phyloP scores from a whole-genome alignment of 805 yeast genomes.

The Saturnispora besseyi region DNA sequence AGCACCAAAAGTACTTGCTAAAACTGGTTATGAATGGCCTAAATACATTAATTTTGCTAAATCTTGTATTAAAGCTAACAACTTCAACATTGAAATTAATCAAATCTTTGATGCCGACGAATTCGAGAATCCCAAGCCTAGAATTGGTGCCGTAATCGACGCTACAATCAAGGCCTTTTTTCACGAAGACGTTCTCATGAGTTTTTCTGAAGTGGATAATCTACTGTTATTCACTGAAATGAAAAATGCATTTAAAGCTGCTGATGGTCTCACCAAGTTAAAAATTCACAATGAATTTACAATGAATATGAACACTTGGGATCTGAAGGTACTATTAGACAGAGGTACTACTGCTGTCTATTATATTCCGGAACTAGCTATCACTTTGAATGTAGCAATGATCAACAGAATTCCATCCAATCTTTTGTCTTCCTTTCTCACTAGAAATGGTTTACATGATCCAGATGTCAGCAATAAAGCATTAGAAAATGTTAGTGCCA shows the following conservation, averaged over 20 bases:
- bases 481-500: too few species aligned
- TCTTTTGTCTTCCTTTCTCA: too few species aligned
- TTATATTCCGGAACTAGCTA: not conserved
- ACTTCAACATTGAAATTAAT: not conserved
- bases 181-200: too few species aligned
- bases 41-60: too few species aligned
- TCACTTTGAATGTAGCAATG: too few species aligned
- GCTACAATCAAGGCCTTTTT: not conserved
- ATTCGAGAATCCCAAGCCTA: not conserved
- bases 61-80: too few species aligned
- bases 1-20: not conserved
- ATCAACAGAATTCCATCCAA: too few species aligned
- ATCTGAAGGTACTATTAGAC: not conserved
- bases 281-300: not conserved
- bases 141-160: not conserved
- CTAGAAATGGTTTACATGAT: too few species aligned
- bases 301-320: not conserved
- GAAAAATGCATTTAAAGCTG: not conserved
- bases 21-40: too few species aligned
- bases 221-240: not conserved
- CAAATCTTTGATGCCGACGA: not conserved
- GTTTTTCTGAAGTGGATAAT: not conserved
- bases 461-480: too few species aligned
- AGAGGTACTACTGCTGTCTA: not conserved
- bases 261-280: not conserved